These are phyloP conservation scores for Geranomyces variabilis DNA, from an alignment of 192 early-diverging fungal genomes.

Conservation along the genomic window DNA sequence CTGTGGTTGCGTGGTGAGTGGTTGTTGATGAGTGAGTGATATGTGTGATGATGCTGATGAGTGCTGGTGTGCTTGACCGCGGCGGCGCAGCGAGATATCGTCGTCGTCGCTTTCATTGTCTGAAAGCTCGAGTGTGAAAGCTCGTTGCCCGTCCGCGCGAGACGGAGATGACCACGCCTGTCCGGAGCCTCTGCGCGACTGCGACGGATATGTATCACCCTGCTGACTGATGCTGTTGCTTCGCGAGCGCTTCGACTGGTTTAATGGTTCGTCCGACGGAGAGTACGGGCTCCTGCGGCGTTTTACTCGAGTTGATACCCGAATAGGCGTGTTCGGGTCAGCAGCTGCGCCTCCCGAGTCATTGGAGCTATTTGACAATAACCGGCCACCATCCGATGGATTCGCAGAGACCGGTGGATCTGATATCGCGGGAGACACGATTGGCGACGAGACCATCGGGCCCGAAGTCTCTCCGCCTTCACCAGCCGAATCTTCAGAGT, in stretches of 20 bases:
- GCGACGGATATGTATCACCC: background rate
- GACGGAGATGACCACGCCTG: too few relatives aligned
- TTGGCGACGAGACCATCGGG: background rate
- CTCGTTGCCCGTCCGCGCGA: too few relatives aligned
- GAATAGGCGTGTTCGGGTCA: slow-evolving; percentile 1
- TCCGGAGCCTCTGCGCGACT: too few relatives aligned
- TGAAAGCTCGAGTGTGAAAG: too few relatives aligned
- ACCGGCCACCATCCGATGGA: background rate
- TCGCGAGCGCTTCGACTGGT: background rate
- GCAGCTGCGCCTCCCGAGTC: background rate
- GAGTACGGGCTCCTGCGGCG: slow-evolving; percentile 18
- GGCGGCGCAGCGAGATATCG: too few relatives aligned
- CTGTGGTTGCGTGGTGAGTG: background rate
- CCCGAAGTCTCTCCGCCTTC: slow-evolving; percentile 1
- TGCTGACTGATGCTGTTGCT: slow-evolving; percentile 14
- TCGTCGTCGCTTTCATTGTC: too few relatives aligned
- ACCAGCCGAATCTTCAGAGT: slow-evolving; percentile 10
- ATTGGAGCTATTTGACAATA: background rate
- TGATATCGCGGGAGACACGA: too few relatives aligned
- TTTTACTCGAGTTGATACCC: slow-evolving; percentile 11
- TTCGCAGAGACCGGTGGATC: background rate
- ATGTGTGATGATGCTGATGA: slow-evolving; percentile 1
- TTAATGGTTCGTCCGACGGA: slow-evolving; percentile 5
- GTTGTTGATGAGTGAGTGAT: slow-evolving; percentile 6
- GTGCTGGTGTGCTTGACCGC: background rate